Evolutionary conservation across 345 rosid genomes (phyloP), one percentile per base, ranked within the genome.

Genomic region (Ceriops zippeliana): DNA sequence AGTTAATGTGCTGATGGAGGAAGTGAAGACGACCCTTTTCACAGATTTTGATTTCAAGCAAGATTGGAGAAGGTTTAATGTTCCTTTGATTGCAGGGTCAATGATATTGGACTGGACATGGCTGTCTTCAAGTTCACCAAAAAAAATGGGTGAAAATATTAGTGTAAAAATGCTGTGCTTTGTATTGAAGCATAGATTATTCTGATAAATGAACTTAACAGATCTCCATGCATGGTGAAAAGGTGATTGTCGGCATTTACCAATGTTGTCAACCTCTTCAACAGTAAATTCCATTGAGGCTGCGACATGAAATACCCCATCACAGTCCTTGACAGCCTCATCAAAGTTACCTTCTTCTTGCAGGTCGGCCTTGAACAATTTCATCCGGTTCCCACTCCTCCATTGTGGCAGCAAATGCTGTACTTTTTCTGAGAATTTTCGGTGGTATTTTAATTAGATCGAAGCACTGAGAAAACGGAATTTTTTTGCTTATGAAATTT

Each of bases 281-380:
- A 70, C 64, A 58, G 34, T 71, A 56, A 93, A 93, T 70, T 87
- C 86, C 97, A 93, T 86, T 20, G 92, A 81, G 75, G 93, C 89
- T 22, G 98, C 98, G 16, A 93, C 91, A 63, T 90, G 98, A 65
- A 89, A 93, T 22, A 90, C 93, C 22, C 97, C 97, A 46, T 81
- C 71, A 47, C 97, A 93, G 73, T 86, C 89, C 26, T 76, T 67
- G 22, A 93, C 80, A 56, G 97, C 93, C 72, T 90, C 86, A 54
- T 93, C 90, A 46, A 86, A 89, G 87, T 93, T 87, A 54, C 97
- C 96, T 54, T 89, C 83, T 49, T 84, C 83, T 53, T 76, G 80
- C 76, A 90, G 74, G 76, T 88, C 93, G 30, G 92, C 96, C 80
- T 61, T 82, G 86, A 89, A 85, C 72, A 89, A 61, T 84, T 83